Percentiles rank a stretch among this genome's conserved stretches.
phyloP scores from a whole-genome alignment of 306 rosid genomes.

The Citrullus mucosospermus region DNA sequence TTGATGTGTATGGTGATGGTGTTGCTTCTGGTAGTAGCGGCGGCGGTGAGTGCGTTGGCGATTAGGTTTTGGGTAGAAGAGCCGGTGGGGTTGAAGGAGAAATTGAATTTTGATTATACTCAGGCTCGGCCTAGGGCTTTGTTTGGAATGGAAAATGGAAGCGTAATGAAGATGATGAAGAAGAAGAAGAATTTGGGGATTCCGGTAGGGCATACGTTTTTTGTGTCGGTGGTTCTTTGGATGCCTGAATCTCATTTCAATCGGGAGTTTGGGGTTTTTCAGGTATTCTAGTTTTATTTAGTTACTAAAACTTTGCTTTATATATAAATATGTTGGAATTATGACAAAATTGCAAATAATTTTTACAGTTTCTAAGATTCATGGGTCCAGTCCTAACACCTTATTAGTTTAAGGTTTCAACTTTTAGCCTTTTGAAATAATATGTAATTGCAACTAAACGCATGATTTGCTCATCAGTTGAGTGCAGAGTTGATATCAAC shows the following conservation, averaged over 20 bases:
- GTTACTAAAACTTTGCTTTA: too few species aligned
- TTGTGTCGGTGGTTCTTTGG: slow-evolving; percentile 35
- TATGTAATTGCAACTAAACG: too few species aligned
- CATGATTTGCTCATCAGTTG: slow-evolving; percentile 24
- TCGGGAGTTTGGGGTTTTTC: slow-evolving; percentile 59
- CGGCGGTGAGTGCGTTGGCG: slow-evolving; percentile 31
- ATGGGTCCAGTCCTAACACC: too few species aligned
- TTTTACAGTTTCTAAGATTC: too few species aligned
- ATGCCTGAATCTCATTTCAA: slow-evolving; percentile 88
- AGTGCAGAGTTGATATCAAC: slow-evolving; percentile 44
- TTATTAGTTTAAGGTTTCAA: too few species aligned
- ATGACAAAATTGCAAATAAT: too few species aligned
- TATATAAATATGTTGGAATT: too few species aligned
- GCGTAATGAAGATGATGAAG: neutral
- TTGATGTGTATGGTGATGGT: slow-evolving; percentile 38
- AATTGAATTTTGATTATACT: slow-evolving; percentile 60
- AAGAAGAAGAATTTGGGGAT: slow-evolving; percentile 23
- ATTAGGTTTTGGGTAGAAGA: slow-evolving; percentile 58
- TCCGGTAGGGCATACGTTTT: slow-evolving; percentile 56
- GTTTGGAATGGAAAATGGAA: slow-evolving; percentile 7
- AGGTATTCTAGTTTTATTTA: slow-evolving; percentile 19
- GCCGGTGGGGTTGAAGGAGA: slow-evolving; percentile 38
- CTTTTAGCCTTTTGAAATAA: too few species aligned
- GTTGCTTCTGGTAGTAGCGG: slow-evolving; percentile 29
- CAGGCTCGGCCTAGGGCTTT: slow-evolving; percentile 42